Evolutionary conservation across 108 stramenopile genomes (phyloP), one percentile per base, ranked within the genome.

Genomic region (Chaetoceros muelleri): DNA sequence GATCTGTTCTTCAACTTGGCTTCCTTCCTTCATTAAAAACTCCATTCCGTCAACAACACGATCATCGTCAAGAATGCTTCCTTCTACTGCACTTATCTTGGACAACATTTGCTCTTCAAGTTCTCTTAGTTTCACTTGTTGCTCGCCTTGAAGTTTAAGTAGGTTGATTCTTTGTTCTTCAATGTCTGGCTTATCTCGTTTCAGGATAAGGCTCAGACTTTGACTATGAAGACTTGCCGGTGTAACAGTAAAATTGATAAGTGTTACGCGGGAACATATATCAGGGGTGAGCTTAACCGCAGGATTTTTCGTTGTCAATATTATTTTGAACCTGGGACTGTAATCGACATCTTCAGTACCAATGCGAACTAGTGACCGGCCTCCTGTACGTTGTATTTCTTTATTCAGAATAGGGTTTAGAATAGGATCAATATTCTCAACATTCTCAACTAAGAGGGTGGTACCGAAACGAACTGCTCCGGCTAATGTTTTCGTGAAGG

Each of bases 301-400:
- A 23, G 96, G 87, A 71, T 98, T 94, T 64, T 95, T 87, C 3
- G 95, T 94, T 23, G 80, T 75, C 30, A 99, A 68, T 52, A 97
- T 79, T 56, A 98, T 90, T 47, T 75, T 80, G 67, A 99, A 99
- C 55, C 85, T 80, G 23, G 96, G 96, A 55, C 85, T 87, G 70
- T 94, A 96, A 55, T 99, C 99, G 30, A 99, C 92, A 25, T 98
- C 96, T 55, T 97, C 95, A 23, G 86, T 87, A n/a, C 96, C 97
- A 62, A 99, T 79, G 40, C 95, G 73, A 21, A 99, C 88, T 19
- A 96, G 62, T 2, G 85, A 81, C n/a, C 96, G 75, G 7, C 96
- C 99, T 26, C 96, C 97, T 28, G 91, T 94, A 34, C 93, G 74
- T 58, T 95, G 91, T 28, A 97, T 67, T 66, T 98, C 97, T 47